phyloP scores from a whole-genome alignment of 768 basidiomycete species.

The Boletus reticuloceps region DNA sequence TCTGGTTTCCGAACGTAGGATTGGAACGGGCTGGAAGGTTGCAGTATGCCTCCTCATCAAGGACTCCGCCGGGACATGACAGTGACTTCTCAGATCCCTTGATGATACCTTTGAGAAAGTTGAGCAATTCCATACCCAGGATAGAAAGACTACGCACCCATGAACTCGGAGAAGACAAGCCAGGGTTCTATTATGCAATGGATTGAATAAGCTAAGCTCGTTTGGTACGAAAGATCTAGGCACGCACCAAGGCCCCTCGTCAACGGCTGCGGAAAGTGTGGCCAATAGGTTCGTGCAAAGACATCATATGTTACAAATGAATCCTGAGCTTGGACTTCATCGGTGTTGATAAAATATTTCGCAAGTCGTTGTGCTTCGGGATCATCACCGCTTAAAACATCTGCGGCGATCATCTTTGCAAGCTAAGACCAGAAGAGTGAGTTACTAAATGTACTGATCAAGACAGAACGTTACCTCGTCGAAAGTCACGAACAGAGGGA shows the following conservation, averaged over 20 bases:
- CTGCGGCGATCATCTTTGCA: constrained; percentile 25
- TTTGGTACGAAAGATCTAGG: background rate
- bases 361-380: constrained; percentile 1
- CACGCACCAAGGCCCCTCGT: constrained; percentile 52
- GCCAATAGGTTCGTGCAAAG: constrained; percentile 58
- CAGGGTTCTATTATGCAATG: constrained; percentile 45
- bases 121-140: background rate
- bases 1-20: constrained; percentile 50
- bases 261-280: constrained; percentile 49
- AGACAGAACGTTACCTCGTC: constrained; percentile 44
- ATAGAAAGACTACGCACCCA: constrained; percentile 42
- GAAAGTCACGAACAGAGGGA: constrained; percentile 69
- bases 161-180: constrained; percentile 61
- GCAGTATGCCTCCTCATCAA: constrained; percentile 47
- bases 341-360: constrained; percentile 12
- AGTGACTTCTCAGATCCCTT: constrained; percentile 63
- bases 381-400: constrained; percentile 12
- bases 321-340: constrained; percentile 19
- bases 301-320: constrained; percentile 42
- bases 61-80: constrained; percentile 31
- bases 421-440: constrained; percentile 15
- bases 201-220: background rate
- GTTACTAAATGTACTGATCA: background rate
- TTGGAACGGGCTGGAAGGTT: constrained; percentile 50
- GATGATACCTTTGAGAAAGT: constrained; percentile 46